Base-by-base conservation (phyloP, 1,139 yeast species). In the Hansenula anomala region DNA sequence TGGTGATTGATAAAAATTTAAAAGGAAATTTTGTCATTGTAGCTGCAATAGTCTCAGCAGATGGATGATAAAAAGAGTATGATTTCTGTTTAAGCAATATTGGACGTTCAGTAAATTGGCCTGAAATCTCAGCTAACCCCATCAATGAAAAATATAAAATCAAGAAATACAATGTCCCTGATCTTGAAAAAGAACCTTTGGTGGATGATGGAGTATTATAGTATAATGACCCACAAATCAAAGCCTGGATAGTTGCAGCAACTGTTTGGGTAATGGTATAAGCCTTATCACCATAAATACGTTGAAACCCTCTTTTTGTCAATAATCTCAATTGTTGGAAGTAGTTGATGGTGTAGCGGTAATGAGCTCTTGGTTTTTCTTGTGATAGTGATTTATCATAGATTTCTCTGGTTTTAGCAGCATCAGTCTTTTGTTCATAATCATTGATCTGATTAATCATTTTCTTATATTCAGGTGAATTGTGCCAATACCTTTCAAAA, bases 401-500 rank as follows among this genome's bases (percentile, higher is more conserved):
- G 13, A 53, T 38, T 18, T 59, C 57, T 43, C 61, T 57, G 1
- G 76, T 69, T 31, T 59, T 58, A 26, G 68, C 67, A 4, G 78
- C 70, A 20, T 56, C 40, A 39, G 55, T 75, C 12, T 43, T 39
- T 3, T 38, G 26, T 36, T 60, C 80, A 49, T 69, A 70, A 3
- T 47, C 46, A 38, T 64, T 69, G 49, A 78, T 77, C 34, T 75
- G 79, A 25, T 62, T 64, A 28, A 28, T 71, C 64, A 45, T 37
- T 55, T 56, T 55, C 9, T 56, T 47, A 52, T 69, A 76, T 39
- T 79, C 76, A 1, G 69, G 67, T 4, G 89, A 80, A 12, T 64
- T 60, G 43, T 62, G 64, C 94, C 94, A 85, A 52, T 70, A 70
- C 3, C 60, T 61, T 46, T 78, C 82, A 52, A 85, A 85, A 54